Conservation (phyloP, 257 asterid species). For the Solanum rostratum region DNA sequence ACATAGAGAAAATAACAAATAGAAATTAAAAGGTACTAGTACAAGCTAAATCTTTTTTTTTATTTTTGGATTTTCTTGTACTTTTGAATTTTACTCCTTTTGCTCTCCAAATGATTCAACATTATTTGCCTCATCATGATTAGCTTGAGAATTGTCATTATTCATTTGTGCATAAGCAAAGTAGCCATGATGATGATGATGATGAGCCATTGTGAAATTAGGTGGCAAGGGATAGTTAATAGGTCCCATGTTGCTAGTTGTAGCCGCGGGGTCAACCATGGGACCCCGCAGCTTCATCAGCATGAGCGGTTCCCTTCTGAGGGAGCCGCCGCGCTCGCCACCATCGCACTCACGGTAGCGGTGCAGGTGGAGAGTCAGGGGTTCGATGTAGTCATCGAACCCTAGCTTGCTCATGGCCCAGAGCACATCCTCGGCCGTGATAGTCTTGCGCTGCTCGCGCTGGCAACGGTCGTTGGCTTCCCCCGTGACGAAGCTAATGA, state of each 20-base stretch:
- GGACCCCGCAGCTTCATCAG: constrained; percentile 22
- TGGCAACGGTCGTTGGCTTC: constrained; percentile 94
- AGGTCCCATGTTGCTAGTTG: constrained; percentile 9
- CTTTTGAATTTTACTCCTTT: constrained; percentile 32
- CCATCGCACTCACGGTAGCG: constrained; percentile 69
- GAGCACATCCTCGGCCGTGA: constrained; percentile 82
- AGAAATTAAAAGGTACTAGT: background rate
- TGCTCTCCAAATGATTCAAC: constrained; percentile 32
- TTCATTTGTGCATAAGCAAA: constrained; percentile 25
- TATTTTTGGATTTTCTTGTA: too few species aligned
- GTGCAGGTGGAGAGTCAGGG: constrained; percentile 54
- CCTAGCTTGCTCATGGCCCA: constrained; percentile 99
- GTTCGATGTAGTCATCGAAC: constrained; percentile 76
- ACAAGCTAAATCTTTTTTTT: background rate
- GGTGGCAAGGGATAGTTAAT: constrained; percentile 9
- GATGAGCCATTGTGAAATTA: constrained; percentile 34
- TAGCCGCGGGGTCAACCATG: constrained; percentile 11
- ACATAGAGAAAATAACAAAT: background rate
- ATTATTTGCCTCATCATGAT: background rate
- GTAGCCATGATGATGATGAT: constrained; percentile 36
- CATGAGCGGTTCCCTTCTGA: constrained; percentile 32
- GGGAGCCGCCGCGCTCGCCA: constrained; percentile 51
- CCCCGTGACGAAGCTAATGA: constrained; percentile 77
- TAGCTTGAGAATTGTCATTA: constrained; percentile 28
- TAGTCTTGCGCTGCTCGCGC: constrained; percentile 87